These are phyloP conservation scores for Vachellia pachyceras DNA, from an alignment of 306 rosid genomes.

Conservation along the genomic window DNA sequence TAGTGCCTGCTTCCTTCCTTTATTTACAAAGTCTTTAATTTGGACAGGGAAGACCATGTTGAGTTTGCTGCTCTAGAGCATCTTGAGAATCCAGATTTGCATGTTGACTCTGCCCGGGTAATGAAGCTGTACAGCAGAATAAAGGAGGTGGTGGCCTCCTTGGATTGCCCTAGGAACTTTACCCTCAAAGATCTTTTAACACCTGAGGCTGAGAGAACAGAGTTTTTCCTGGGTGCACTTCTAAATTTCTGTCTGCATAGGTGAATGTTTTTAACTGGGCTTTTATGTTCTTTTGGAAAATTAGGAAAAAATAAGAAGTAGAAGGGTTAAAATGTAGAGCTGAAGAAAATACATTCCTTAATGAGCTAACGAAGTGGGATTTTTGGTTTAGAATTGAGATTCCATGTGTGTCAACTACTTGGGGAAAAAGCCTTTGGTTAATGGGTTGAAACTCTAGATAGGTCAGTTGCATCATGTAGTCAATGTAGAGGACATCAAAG, in stretches of 20 bases:
- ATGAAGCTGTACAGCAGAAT: conserved; percentile 54
- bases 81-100: conserved; percentile 76
- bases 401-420: neutral
- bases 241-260: conserved; percentile 72
- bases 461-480: conserved; percentile 4
- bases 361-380: neutral
- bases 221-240: conserved; percentile 68
- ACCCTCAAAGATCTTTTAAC: conserved; percentile 64
- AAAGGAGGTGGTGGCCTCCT: conserved; percentile 57
- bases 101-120: conserved; percentile 51
- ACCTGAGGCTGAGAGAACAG: conserved; percentile 68
- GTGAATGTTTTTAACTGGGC: conserved; percentile 37
- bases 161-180: conserved; percentile 64
- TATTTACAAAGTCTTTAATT: conserved; percentile 8
- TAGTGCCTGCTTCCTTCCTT: neutral
- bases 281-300: neutral
- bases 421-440: neutral
- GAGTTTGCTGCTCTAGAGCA: conserved; percentile 76
- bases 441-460: neutral
- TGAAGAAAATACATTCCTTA: neutral
- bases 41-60: conserved; percentile 73
- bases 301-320: neutral
- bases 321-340: neutral
- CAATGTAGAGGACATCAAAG: neutral
- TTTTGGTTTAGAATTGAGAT: neutral